Conservation (phyloP, 1,139 yeast species). For the Blastobotrys buckinghamii region DNA sequence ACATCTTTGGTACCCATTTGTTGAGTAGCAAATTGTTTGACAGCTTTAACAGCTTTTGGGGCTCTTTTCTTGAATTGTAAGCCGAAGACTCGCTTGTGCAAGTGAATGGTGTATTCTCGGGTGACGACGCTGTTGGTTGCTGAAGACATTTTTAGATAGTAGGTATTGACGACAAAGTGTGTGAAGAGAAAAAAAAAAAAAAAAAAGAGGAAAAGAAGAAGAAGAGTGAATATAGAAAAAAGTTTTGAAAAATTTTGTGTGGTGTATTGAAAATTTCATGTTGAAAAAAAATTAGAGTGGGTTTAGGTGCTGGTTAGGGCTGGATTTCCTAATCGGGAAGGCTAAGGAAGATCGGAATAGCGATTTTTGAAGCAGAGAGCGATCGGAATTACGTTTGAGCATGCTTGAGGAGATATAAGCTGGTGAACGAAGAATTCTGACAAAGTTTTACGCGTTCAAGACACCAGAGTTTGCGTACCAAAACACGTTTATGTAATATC, state of each 20-base stretch:
- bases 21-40: slow-evolving; percentile 96
- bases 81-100: slow-evolving; percentile 99
- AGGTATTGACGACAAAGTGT: neutral
- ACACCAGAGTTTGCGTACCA: too few species aligned
- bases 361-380: too few species aligned
- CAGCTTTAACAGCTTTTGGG: slow-evolving; percentile 99
- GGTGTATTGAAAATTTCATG: neutral
- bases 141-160: slow-evolving; percentile 3
- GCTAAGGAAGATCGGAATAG: too few species aligned
- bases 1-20: slow-evolving; percentile 99
- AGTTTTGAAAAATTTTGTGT: neutral
- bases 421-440: too few species aligned
- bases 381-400: too few species aligned
- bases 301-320: neutral
- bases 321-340: neutral
- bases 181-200: neutral
- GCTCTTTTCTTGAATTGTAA: slow-evolving; percentile 99
- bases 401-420: too few species aligned
- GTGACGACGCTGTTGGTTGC: slow-evolving; percentile 94
- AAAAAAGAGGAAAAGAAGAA: neutral
- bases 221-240: neutral
- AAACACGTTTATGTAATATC: too few species aligned
- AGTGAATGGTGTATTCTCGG: slow-evolving; percentile 99
- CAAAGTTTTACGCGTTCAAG: too few species aligned
- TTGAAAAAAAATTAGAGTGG: neutral